Percentiles rank a stretch among this genome's conserved stretches.
Evolutionary conservation across 2,329 filamentous ascomycete species (phyloP).

Genomic region (Dothideomycetes sp.): DNA sequence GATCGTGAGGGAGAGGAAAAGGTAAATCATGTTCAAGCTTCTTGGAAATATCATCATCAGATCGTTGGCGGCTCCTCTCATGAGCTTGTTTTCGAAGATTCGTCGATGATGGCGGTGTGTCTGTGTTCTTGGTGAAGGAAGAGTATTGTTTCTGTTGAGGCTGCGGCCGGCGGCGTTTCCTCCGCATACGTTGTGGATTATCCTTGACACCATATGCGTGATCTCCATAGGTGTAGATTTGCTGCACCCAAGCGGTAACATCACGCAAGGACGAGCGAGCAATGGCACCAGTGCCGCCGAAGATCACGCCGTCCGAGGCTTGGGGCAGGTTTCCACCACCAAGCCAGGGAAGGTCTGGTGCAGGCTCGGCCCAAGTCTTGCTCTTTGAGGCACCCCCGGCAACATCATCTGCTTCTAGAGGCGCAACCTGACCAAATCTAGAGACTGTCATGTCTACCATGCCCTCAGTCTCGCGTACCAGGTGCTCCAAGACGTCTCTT

Average conservation of each 20-base stretch:
- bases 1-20: conserved; percentile 7
- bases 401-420: conserved; percentile 14
- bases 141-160: conserved; percentile 14
- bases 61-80: background rate
- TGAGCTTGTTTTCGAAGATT: conserved; percentile 1
- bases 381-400: conserved; percentile 3
- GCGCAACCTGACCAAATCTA: conserved; percentile 56
- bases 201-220: conserved; percentile 77
- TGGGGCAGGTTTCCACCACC: conserved; percentile 57
- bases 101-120: background rate
- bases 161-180: conserved; percentile 29
- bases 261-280: conserved; percentile 60
- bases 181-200: conserved; percentile 58
- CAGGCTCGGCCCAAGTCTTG: conserved; percentile 11
- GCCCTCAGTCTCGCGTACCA: conserved; percentile 68
- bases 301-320: conserved; percentile 73
- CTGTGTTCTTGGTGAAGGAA: conserved; percentile 1
- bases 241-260: conserved; percentile 78
- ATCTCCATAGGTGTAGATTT: conserved; percentile 73
- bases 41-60: background rate
- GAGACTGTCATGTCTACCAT: conserved; percentile 81
- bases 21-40: background rate
- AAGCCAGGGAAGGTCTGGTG: conserved; percentile 48
- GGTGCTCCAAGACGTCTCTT: conserved; percentile 83
- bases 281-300: conserved; percentile 67